Conservation (phyloP, 805 yeast species). For the Sugiyamaella chiloensis region DNA sequence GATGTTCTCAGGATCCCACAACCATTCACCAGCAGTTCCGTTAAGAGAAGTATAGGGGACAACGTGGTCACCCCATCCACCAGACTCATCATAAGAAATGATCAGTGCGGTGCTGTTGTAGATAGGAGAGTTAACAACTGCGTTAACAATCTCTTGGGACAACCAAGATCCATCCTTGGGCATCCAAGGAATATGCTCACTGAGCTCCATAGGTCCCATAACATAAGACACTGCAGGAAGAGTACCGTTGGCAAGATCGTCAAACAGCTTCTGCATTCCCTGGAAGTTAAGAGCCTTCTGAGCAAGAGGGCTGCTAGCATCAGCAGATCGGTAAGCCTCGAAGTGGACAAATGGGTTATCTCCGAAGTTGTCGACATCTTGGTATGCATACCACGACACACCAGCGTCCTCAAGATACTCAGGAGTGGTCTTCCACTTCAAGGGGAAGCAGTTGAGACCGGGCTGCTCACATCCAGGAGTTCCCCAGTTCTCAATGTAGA, state of each 20-base stretch:
- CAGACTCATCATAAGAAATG: constrained; percentile 29
- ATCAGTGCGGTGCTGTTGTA: constrained; percentile 25
- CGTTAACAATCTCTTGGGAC: constrained; percentile 23
- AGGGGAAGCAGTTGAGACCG: constrained; percentile 24
- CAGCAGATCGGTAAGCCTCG: constrained; percentile 21
- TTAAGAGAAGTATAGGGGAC: constrained; percentile 25
- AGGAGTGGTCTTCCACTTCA: constrained; percentile 26
- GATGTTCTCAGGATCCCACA: constrained; percentile 22
- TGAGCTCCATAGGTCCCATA: constrained; percentile 27
- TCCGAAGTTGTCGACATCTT: constrained; percentile 25
- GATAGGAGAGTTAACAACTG: constrained; percentile 21
- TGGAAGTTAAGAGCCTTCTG: constrained; percentile 21
- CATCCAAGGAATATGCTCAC: constrained; percentile 27
- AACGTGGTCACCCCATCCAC: constrained; percentile 31
- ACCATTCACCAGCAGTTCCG: constrained; percentile 29
- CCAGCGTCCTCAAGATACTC: constrained; percentile 22
- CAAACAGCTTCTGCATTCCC: constrained; percentile 23
- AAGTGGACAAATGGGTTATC: constrained; percentile 26
- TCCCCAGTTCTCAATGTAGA: constrained; percentile 25
- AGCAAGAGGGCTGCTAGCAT: constrained; percentile 15
- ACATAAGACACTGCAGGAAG: constrained; percentile 29
- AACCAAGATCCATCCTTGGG: constrained; percentile 29
- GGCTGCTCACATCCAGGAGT: constrained; percentile 22
- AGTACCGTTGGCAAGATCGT: constrained; percentile 24
- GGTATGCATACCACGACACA: constrained; percentile 27